Conservation (phyloP, 2,329 filamentous ascomycete genomes). For the Fonsecaea pugnacius region DNA sequence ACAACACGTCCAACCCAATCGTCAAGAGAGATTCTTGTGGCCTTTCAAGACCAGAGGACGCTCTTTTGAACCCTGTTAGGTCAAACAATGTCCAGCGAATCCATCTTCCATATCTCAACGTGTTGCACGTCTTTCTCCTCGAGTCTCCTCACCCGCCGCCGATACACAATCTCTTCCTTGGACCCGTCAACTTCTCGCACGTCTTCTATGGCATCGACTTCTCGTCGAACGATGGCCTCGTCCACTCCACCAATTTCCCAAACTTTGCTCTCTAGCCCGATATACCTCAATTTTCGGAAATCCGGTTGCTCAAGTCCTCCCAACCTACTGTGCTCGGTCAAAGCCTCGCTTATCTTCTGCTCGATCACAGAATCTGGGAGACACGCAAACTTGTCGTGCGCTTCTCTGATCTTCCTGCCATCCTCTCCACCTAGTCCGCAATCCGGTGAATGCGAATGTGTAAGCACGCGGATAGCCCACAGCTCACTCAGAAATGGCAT, state of each 20-base stretch:
- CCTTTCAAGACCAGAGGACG: no score
- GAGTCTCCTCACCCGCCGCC: slow-evolving; percentile 44
- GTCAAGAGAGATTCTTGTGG: background rate
- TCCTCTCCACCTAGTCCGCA: background rate
- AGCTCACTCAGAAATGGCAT: slow-evolving; percentile 37
- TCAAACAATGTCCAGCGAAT: slow-evolving; percentile 44
- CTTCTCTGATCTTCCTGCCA: slow-evolving; percentile 28
- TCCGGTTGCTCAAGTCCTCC: slow-evolving; percentile 11
- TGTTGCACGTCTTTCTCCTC: slow-evolving; percentile 48
- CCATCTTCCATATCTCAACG: slow-evolving; percentile 52
- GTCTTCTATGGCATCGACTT: slow-evolving; percentile 10
- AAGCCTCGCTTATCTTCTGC: slow-evolving; percentile 13
- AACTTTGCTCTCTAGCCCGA: slow-evolving; percentile 31
- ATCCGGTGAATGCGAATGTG: slow-evolving; percentile 36
- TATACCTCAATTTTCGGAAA: slow-evolving; percentile 28
- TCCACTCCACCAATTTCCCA: slow-evolving; percentile 28
- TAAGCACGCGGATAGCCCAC: slow-evolving; percentile 47
- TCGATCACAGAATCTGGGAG: slow-evolving; percentile 25
- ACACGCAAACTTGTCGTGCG: slow-evolving; percentile 13
- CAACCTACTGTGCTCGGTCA: slow-evolving; percentile 1
- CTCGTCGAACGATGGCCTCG: slow-evolving; percentile 26
- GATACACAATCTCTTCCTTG: slow-evolving; percentile 39
- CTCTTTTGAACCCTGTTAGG: background rate
- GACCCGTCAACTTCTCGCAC: slow-evolving; percentile 14
- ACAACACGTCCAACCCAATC: background rate